Percentiles rank a stretch among this genome's conserved stretches.
Evolutionary conservation across 257 asterid species (phyloP).

Genomic region (Striga asiatica): DNA sequence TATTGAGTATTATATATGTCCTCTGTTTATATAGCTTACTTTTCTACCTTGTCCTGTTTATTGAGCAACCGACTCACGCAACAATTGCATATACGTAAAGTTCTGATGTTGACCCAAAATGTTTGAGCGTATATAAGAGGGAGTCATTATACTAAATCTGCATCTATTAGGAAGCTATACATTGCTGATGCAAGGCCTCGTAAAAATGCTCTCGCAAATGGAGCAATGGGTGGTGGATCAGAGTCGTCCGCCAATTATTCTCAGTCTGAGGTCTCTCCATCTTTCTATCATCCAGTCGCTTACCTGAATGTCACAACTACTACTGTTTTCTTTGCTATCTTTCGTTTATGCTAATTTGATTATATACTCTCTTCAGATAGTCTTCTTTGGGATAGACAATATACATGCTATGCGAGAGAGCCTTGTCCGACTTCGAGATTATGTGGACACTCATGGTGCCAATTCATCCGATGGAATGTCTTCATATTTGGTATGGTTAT

Average conservation of each 20-base stretch:
- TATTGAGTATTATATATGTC: constrained; percentile 3
- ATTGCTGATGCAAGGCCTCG: constrained; percentile 99
- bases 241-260: constrained; percentile 95
- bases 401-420: constrained; percentile 98
- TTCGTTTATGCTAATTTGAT: constrained; percentile 5
- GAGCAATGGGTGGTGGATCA: constrained; percentile 99
- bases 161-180: constrained; percentile 68
- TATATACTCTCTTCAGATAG: constrained; percentile 44
- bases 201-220: constrained; percentile 97
- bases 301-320: constrained; percentile 6
- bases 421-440: constrained; percentile 81
- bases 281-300: constrained; percentile 11
- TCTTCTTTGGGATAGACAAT: constrained; percentile 95
- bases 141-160: background rate
- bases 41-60: too few species aligned
- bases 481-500: constrained; percentile 69
- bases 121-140: constrained; percentile 1
- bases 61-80: too few species aligned
- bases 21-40: background rate
- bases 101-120: background rate
- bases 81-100: too few species aligned
- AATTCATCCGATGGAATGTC: constrained; percentile 93
- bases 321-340: constrained; percentile 4
- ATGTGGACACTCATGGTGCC: constrained; percentile 91
- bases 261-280: constrained; percentile 76